phyloP scores from a whole-genome alignment of 192 early-diverging fungal species.

The Umbelopsis vinacea region DNA sequence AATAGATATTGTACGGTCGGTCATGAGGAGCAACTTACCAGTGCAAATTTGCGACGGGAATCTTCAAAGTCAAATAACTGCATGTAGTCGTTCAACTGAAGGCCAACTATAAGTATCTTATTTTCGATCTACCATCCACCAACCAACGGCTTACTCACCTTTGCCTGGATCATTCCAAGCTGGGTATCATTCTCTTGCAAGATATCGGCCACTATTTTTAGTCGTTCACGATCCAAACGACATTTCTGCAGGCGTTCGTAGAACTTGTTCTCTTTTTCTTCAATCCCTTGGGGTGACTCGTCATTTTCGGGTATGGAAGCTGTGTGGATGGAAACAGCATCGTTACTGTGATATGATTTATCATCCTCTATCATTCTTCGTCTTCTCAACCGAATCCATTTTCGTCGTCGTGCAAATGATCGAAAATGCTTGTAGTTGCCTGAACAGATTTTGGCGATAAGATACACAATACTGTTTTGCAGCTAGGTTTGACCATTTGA shows the following conservation, averaged over 20 bases:
- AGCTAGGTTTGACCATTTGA: no score
- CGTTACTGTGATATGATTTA: neutral
- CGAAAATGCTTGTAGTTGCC: slow-evolving; percentile 50
- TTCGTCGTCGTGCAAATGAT: slow-evolving; percentile 58
- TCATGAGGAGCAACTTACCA: slow-evolving; percentile 33
- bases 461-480: no score
- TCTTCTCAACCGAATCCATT: slow-evolving; percentile 52
- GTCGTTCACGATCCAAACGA: slow-evolving; percentile 42
- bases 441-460: neutral
- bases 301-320: neutral
- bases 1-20: neutral
- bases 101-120: no score
- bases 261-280: neutral
- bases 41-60: slow-evolving; percentile 37
- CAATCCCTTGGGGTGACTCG: neutral
- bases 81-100: slow-evolving; percentile 40
- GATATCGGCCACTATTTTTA: neutral
- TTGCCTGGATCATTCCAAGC: slow-evolving; percentile 33
- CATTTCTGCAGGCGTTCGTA: slow-evolving; percentile 15
- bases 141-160: neutral
- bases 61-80: slow-evolving; percentile 48
- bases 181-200: slow-evolving; percentile 29
- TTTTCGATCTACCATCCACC: no score
- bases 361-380: slow-evolving; percentile 7
- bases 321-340: slow-evolving; percentile 10